Evolutionary conservation across 2,329 filamentous ascomycete species (phyloP), one percentile per base, ranked within the genome.

Genomic region (Phyllachora maydis): DNA sequence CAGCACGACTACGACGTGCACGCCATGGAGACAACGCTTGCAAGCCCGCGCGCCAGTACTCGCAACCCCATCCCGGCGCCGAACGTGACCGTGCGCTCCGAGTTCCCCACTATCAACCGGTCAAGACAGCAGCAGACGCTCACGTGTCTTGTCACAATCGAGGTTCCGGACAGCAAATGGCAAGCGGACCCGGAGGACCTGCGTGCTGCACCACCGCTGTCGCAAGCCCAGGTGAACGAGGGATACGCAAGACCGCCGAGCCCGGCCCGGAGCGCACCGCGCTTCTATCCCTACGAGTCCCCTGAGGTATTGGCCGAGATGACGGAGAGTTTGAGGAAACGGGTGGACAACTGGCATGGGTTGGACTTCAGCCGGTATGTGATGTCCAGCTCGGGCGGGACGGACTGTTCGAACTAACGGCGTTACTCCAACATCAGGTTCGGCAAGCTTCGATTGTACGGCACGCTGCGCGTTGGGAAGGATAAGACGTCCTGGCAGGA

Each of bases 291-390:
- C 1, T 78, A 77, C 34, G 79, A 90, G 43, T 64, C 77, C 3
- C 58, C 68, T 3, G 76, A 83, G 35, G 69, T 70, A 4, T 46
- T 95, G 27, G 74, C 88, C 26, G 72, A 85, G 33, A 76, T 88
- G 40, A 90, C 83, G 0, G 79, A 93, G 39, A 78, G 71, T 31
- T 52, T 98, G 28, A 70, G 79, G 28, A 66, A 56, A 21, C 72
- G 83, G n/a, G 88, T 98, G 8, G 88, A 98, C 38, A 93, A 95
- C 37, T 98, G 88, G 88, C 88, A 98, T 43, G 85, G 88, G 0
- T 58, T 98, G 11, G 85, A 95, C 41, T 93, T 93, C 40, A 67
- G 69, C 40, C 67, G 78, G 61, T 75, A 52, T 37, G 56, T 28
- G n/a, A 20, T 9, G 7, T 6, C n/a, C 12, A 20, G 19, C 6